Percentiles rank a stretch among this genome's conserved stretches.
phyloP scores from a whole-genome alignment of 139 green algal species.

The Haematococcus lacustris region DNA sequence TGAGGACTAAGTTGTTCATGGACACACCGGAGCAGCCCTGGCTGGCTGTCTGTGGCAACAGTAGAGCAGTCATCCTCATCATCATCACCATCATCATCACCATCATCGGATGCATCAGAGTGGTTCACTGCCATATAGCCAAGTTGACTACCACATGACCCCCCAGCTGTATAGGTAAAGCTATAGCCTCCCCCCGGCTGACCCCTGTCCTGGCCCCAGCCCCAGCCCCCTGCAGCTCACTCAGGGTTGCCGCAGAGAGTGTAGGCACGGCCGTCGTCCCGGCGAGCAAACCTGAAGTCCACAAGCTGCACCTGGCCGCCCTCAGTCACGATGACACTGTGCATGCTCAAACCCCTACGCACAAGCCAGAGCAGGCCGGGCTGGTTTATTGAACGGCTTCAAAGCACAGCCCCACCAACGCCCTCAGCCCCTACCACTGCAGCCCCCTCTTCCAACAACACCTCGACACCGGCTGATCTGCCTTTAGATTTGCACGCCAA shows the following conservation, averaged over 20 bases:
- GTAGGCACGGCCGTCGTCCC: slow-evolving; percentile 49
- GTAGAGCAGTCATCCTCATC: too few relatives aligned
- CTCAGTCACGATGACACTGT: slow-evolving; percentile 52
- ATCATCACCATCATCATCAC: too few relatives aligned
- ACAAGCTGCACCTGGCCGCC: slow-evolving; percentile 37
- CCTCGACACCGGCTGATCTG: background rate
- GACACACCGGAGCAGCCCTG: background rate
- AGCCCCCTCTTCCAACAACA: background rate
- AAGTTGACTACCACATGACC: too few relatives aligned
- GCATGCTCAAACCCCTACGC: slow-evolving; percentile 28
- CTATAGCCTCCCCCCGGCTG: background rate
- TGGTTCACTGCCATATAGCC: too few relatives aligned
- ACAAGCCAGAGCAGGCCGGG: background rate
- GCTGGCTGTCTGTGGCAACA: background rate
- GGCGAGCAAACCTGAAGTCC: slow-evolving; percentile 54
- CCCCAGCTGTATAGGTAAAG: too few relatives aligned
- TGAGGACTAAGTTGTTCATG: background rate
- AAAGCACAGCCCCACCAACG: too few relatives aligned
- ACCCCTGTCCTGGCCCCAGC: background rate
- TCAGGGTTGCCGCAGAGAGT: slow-evolving; percentile 71
- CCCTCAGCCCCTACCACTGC: too few relatives aligned
- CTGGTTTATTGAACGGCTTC: too few relatives aligned
- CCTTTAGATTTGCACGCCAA: too few relatives aligned
- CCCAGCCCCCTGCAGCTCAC: slow-evolving; percentile 18
- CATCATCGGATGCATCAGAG: too few relatives aligned